Percentiles rank a stretch among this genome's conserved stretches.
Evolutionary conservation across 2,329 filamentous ascomycete species (phyloP).

Genomic region (Aureobasidium sp.): DNA sequence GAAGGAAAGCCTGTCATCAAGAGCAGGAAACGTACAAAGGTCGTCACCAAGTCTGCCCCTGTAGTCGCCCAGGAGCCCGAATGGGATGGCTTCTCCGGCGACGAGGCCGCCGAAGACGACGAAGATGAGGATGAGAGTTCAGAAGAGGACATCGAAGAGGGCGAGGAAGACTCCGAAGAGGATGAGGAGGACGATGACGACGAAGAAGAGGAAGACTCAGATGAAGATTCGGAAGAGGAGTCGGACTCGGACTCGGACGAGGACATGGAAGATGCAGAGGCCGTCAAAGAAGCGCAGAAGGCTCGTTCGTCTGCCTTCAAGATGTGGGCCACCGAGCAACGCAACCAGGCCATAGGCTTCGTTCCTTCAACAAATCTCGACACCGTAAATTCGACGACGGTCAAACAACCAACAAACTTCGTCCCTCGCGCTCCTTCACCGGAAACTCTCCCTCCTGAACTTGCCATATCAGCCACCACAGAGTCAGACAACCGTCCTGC

Average conservation of each 20-base stretch:
- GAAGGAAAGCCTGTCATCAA: slow-evolving; percentile 74
- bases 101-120: slow-evolving; percentile 20
- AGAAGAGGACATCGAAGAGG: slow-evolving; percentile 16
- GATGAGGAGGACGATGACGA: slow-evolving; percentile 18
- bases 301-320: slow-evolving; percentile 69
- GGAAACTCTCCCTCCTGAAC: slow-evolving; percentile 60
- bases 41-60: slow-evolving; percentile 22
- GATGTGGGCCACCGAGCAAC: slow-evolving; percentile 78
- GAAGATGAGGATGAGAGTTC: slow-evolving; percentile 20
- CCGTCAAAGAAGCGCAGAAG: slow-evolving; percentile 27
- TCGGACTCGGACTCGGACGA: slow-evolving; percentile 24
- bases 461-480: slow-evolving; percentile 50
- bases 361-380: slow-evolving; percentile 39
- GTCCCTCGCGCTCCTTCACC: slow-evolving; percentile 58
- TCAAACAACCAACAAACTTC: slow-evolving; percentile 53
- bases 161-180: neutral
- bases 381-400: slow-evolving; percentile 22
- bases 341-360: slow-evolving; percentile 74
- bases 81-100: slow-evolving; percentile 51
- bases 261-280: slow-evolving; percentile 26
- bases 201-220: slow-evolving; percentile 21
- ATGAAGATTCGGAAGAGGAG: slow-evolving; percentile 24
- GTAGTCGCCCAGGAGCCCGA: slow-evolving; percentile 37
- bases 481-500: slow-evolving; percentile 55
- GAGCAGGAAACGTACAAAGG: slow-evolving; percentile 59